Conservation (phyloP, 2,329 filamentous ascomycete genomes). For the Sclerotinia subarctica region DNA sequence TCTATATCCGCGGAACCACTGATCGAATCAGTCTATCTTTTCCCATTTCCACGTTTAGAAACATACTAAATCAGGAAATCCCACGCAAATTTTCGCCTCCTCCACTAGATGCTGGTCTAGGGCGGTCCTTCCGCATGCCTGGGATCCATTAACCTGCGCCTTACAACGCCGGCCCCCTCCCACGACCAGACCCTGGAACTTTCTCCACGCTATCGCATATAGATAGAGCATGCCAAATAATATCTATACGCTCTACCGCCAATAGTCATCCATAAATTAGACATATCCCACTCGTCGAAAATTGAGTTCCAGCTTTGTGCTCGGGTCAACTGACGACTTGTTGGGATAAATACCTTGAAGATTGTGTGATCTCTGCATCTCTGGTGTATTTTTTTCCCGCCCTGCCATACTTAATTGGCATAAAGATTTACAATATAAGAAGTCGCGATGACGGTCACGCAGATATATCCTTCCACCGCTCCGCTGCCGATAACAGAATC, state of each 20-base stretch:
- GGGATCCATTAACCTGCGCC: conserved; percentile 9
- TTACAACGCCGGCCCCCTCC: conserved; percentile 15
- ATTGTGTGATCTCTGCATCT: conserved; percentile 12
- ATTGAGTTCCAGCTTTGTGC: not conserved
- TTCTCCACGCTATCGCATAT: conserved; percentile 10
- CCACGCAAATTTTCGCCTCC: not conserved
- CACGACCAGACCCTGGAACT: not conserved
- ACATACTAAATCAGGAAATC: not conserved
- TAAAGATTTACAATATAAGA: not conserved
- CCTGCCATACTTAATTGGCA: conserved; percentile 1
- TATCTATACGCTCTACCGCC: not conserved
- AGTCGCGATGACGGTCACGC: conserved; percentile 9
- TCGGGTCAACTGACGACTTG: not conserved
- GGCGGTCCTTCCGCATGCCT: conserved; percentile 2
- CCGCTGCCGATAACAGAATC: conserved; percentile 10
- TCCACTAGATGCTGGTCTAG: conserved; percentile 12
- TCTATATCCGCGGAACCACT: not conserved
- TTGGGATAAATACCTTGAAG: not conserved
- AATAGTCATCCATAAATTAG: conserved; percentile 18
- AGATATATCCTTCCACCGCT: conserved; percentile 16
- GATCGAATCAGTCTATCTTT: not conserved
- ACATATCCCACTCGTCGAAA: conserved; percentile 11
- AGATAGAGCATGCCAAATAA: conserved; percentile 12
- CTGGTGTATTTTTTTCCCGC: not conserved
- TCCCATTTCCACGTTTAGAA: not conserved